Conservation (phyloP, 164 flowering plant genomes). For the Tinospora cordifolia region DNA sequence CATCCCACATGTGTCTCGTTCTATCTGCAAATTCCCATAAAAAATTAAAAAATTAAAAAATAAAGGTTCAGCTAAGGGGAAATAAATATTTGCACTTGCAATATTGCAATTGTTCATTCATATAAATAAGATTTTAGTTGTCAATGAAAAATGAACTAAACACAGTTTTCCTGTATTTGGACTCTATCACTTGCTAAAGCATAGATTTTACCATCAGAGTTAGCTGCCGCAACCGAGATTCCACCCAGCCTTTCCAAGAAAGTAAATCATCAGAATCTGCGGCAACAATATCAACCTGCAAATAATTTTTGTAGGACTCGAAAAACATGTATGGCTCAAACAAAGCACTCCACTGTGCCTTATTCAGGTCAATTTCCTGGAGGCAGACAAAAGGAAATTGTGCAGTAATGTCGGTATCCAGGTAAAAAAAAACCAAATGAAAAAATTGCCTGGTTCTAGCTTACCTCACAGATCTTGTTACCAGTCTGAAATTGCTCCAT, state of each 20-base stretch:
- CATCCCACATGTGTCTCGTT: conserved; percentile 80
- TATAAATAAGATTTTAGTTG: background rate
- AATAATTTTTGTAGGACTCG: conserved; percentile 77
- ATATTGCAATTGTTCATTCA: background rate
- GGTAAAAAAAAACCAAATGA: background rate
- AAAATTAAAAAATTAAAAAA: no score
- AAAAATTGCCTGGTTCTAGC: conserved; percentile 1
- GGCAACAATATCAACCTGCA: conserved; percentile 91
- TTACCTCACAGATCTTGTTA: conserved; percentile 78
- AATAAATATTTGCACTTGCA: background rate
- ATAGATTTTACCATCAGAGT: conserved; percentile 65
- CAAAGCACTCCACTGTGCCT: conserved; percentile 62
- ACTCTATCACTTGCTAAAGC: background rate
- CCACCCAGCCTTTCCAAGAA: conserved; percentile 98
- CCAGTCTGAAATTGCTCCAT: conserved; percentile 82
- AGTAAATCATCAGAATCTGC: conserved; percentile 77
- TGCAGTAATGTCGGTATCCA: background rate
- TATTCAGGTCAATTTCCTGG: conserved; percentile 84
- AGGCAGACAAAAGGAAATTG: background rate
- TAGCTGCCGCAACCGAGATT: conserved; percentile 84
- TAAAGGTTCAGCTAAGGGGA: background rate
- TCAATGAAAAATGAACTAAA: background rate
- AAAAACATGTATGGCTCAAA: conserved; percentile 88
- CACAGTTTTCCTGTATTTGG: background rate
- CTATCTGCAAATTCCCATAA: conserved; percentile 53